Evolutionary conservation across 164 flowering plant species (phyloP).

Genomic region (Berberis vulgaris): DNA sequence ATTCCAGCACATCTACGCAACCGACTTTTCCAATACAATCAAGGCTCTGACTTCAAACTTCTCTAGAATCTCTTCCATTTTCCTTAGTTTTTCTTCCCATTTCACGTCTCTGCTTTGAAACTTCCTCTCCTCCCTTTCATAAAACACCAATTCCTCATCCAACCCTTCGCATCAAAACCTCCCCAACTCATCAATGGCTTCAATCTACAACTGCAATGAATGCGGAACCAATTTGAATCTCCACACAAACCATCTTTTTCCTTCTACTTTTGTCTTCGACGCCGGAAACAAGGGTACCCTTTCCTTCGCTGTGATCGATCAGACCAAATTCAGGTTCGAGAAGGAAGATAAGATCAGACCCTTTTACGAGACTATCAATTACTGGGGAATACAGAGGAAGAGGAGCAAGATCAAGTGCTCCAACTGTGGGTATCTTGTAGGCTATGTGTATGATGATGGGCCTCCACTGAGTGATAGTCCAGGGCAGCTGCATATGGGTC

Average conservation of each 20-base stretch:
- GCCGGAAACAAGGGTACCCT: constrained; percentile 89
- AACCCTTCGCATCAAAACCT: background rate
- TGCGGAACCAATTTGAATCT: constrained; percentile 70
- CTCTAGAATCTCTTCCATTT: no score
- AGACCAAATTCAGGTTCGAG: constrained; percentile 54
- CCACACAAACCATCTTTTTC: constrained; percentile 42
- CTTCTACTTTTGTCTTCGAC: constrained; percentile 76
- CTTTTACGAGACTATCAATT: constrained; percentile 85
- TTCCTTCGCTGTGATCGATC: constrained; percentile 63
- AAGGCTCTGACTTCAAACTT: no score
- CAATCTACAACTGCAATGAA: constrained; percentile 62
- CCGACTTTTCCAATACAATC: no score
- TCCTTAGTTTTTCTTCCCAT: no score
- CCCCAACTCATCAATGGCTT: constrained; percentile 29
- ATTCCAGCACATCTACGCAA: no score
- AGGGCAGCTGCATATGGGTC: constrained; percentile 81
- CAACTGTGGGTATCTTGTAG: constrained; percentile 52
- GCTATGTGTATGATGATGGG: constrained; percentile 88
- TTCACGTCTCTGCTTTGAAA: background rate
- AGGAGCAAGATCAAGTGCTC: constrained; percentile 72
- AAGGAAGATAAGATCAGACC: constrained; percentile 84
- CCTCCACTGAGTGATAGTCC: constrained; percentile 62
- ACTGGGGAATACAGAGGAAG: constrained; percentile 92
- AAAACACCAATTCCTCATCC: background rate
- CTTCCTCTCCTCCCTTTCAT: background rate